phyloP scores from a whole-genome alignment of 2,329 filamentous ascomycete species.

The Xylaria sp. region DNA sequence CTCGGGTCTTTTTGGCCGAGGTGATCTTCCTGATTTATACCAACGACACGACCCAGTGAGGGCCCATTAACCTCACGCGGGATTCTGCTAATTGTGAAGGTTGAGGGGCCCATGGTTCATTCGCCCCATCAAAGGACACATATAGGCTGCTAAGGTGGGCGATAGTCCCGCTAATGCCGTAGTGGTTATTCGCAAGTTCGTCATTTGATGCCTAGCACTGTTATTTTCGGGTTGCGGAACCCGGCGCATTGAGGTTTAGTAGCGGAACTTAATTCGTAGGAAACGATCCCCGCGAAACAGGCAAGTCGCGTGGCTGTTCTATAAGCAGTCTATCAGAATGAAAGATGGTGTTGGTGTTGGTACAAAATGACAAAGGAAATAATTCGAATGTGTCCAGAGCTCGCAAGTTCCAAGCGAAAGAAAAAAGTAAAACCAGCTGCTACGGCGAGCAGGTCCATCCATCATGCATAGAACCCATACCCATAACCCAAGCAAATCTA shows the following conservation, averaged over 20 bases:
- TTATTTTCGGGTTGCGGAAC: background rate
- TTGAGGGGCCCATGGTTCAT: background rate
- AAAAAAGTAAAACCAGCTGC: slow-evolving; percentile 4
- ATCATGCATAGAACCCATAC: slow-evolving; percentile 7
- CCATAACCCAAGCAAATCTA: background rate
- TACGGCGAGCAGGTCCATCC: slow-evolving; percentile 1
- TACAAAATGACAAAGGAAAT: slow-evolving; percentile 21
- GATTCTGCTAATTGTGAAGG: background rate
- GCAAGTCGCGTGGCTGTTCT: slow-evolving; percentile 15
- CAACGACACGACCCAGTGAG: background rate
- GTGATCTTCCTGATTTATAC: background rate
- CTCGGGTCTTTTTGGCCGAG: slow-evolving; percentile 8
- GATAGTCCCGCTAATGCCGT: background rate
- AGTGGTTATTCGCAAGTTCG: background rate
- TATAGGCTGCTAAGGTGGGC: background rate
- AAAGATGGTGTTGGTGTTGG: slow-evolving; percentile 18
- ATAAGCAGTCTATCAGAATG: slow-evolving; percentile 23
- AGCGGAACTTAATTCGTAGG: background rate
- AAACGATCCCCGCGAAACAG: background rate
- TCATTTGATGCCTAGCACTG: too few species aligned
- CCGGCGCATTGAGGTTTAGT: background rate
- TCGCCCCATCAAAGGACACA: background rate
- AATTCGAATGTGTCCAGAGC: slow-evolving; percentile 10
- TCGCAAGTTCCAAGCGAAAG: background rate
- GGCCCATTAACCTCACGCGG: background rate